Evolutionary conservation across 2,329 filamentous ascomycete species (phyloP).

Genomic region (Cladosporium sp.): DNA sequence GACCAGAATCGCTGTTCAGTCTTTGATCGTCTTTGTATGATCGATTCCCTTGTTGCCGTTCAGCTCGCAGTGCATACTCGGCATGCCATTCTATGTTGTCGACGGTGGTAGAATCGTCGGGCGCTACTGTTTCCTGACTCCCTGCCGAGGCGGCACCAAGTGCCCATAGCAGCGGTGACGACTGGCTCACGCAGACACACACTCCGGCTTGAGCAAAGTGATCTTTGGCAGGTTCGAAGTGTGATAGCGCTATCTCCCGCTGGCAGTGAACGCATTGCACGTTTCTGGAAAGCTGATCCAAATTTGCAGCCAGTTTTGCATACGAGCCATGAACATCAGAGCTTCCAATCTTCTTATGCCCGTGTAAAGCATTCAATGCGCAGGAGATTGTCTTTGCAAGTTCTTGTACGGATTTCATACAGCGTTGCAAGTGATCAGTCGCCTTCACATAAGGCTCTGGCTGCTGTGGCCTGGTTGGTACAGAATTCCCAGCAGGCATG

Average conservation of each 20-base stretch:
- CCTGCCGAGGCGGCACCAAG: no score
- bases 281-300: not conserved
- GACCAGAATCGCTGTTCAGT: no score
- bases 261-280: not conserved
- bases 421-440: not conserved
- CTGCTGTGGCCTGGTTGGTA: not conserved
- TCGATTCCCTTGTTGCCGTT: no score
- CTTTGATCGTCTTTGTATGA: no score
- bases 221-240: not conserved
- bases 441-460: not conserved
- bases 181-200: not conserved
- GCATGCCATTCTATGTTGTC: no score
- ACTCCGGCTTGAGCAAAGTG: not conserved
- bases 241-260: not conserved
- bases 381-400: not conserved
- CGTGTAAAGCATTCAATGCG: not conserved
- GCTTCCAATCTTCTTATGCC: not conserved
- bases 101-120: no score
- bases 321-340: not conserved
- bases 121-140: no score
- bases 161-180: not conserved
- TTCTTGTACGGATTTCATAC: slow-evolving; percentile 2
- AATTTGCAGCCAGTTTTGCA: not conserved
- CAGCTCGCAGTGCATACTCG: no score
- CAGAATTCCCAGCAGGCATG: not conserved